Evolutionary conservation across 108 stramenopile genomes (phyloP).

Genomic region (Conticribra weissflogii): DNA sequence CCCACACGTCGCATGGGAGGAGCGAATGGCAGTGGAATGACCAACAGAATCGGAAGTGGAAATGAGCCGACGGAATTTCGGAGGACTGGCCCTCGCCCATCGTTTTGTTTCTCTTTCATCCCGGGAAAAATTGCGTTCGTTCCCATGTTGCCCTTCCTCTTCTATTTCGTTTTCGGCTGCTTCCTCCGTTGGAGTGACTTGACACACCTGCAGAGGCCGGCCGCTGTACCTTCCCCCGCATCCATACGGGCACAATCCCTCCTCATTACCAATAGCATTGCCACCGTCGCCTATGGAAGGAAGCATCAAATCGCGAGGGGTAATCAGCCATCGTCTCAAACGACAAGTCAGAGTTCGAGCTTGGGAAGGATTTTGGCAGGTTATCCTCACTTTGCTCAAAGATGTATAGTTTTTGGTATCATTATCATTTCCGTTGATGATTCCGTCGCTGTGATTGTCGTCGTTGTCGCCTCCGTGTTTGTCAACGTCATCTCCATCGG

Average conservation of each 20-base stretch:
- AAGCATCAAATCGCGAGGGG: constrained; percentile 37
- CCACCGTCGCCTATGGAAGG: neutral
- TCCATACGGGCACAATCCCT: constrained; percentile 12
- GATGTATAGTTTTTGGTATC: no score
- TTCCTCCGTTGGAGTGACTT: constrained; percentile 36
- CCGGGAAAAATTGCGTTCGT: constrained; percentile 9
- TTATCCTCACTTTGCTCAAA: constrained; percentile 39
- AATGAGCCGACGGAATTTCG: constrained; percentile 78
- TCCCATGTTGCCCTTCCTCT: neutral
- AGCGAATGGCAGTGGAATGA: no score
- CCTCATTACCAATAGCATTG: neutral
- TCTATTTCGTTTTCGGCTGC: neutral
- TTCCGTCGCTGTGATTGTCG: neutral
- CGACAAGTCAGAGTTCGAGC: constrained; percentile 29
- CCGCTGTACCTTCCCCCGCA: constrained; percentile 42
- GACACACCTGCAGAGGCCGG: constrained; percentile 54
- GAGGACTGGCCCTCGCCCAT: constrained; percentile 79
- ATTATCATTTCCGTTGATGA: no score
- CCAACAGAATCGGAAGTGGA: no score
- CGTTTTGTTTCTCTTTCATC: constrained; percentile 19
- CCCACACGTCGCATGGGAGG: neutral
- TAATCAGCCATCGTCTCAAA: constrained; percentile 33
- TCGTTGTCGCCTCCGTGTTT: neutral
- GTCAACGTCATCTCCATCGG: no score
- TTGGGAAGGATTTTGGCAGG: constrained; percentile 27